A percentile compares a stretch with the other conserved stretches of the same genome.
These are phyloP conservation scores for Colletotrichum tamarilloi DNA, from an alignment of 2,329 filamentous ascomycete genomes.

Conservation along the genomic window DNA sequence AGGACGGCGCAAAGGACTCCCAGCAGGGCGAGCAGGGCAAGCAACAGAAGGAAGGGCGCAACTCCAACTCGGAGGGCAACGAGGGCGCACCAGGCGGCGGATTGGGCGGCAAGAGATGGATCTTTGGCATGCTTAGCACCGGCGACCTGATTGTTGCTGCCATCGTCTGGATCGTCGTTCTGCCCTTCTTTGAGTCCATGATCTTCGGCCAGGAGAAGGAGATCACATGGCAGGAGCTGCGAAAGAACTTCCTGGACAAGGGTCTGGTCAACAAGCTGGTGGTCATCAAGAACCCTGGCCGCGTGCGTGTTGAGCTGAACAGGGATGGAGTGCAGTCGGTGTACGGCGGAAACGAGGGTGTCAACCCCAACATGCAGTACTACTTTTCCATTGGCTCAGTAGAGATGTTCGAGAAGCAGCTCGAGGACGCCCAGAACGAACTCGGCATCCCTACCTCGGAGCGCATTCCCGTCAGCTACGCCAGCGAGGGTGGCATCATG, in stretches of 20 bases:
- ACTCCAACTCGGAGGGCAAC: constrained; percentile 24
- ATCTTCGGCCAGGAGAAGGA: constrained; percentile 65
- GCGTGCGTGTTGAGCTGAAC: constrained; percentile 84
- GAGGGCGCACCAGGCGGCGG: constrained; percentile 25
- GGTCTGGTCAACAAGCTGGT: constrained; percentile 94
- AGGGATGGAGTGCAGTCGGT: constrained; percentile 76
- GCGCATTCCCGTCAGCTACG: constrained; percentile 92
- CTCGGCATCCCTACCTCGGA: constrained; percentile 88
- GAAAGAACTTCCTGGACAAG: constrained; percentile 93
- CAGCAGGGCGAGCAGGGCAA: constrained; percentile 43
- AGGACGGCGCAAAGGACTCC: constrained; percentile 32
- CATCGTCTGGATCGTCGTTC: constrained; percentile 57
- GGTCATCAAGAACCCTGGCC: constrained; percentile 72
- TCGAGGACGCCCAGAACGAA: constrained; percentile 90
- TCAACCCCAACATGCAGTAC: constrained; percentile 78
- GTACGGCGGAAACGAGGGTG: constrained; percentile 78
- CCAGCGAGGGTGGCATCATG: constrained; percentile 78
- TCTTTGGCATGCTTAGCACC: constrained; percentile 36
- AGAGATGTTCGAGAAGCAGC: constrained; percentile 88
- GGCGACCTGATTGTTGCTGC: constrained; percentile 59
- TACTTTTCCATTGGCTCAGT: constrained; percentile 96
- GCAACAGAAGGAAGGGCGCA: constrained; percentile 42
- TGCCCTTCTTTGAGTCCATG: constrained; percentile 53
- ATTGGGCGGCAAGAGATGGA: constrained; percentile 37
- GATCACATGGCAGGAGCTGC: constrained; percentile 98